These are phyloP conservation scores for Diplodia sapinea DNA, from an alignment of 2,329 filamentous ascomycete genomes.

Conservation along the genomic window DNA sequence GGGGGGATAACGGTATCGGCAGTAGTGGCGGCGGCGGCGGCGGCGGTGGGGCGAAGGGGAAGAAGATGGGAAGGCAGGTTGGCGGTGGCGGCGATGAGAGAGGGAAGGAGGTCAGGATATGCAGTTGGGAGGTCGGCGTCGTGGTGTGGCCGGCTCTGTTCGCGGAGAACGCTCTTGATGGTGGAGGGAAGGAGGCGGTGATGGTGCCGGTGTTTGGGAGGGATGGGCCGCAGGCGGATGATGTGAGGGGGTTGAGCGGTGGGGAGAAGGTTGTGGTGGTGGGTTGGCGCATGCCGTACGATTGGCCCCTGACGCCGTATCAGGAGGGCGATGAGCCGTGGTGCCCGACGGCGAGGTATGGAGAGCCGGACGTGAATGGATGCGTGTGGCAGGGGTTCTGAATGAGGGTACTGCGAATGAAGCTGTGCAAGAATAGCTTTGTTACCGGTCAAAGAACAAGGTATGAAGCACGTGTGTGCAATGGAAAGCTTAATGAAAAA, in stretches of 20 bases:
- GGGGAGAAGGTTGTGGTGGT: conserved; percentile 46
- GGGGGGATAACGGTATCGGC: background rate
- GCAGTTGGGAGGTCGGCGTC: conserved; percentile 84
- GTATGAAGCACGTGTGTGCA: too few relatives aligned
- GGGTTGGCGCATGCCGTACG: conserved; percentile 82
- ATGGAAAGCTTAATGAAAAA: too few relatives aligned
- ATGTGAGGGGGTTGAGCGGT: conserved; percentile 33
- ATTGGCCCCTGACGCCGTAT: conserved; percentile 74
- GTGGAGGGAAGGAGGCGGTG: conserved; percentile 39
- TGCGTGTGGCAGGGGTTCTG: conserved; percentile 8
- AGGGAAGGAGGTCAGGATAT: conserved; percentile 61
- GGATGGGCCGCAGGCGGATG: conserved; percentile 56
- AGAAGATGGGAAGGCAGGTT: background rate
- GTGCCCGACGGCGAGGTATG: conserved; percentile 60
- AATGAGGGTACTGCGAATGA: background rate
- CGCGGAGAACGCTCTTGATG: conserved; percentile 31
- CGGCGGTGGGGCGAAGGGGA: background rate
- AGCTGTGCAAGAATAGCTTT: too few relatives aligned
- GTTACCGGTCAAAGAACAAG: too few relatives aligned
- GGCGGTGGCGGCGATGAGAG: background rate
- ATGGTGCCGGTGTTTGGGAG: conserved; percentile 74
- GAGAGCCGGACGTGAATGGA: conserved; percentile 9
- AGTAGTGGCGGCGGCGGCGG: too few relatives aligned
- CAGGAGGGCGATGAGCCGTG: conserved; percentile 70
- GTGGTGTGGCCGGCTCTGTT: conserved; percentile 75